Conservation (phyloP, 352 stramenopile species). For the Phytophthora cactorum region DNA sequence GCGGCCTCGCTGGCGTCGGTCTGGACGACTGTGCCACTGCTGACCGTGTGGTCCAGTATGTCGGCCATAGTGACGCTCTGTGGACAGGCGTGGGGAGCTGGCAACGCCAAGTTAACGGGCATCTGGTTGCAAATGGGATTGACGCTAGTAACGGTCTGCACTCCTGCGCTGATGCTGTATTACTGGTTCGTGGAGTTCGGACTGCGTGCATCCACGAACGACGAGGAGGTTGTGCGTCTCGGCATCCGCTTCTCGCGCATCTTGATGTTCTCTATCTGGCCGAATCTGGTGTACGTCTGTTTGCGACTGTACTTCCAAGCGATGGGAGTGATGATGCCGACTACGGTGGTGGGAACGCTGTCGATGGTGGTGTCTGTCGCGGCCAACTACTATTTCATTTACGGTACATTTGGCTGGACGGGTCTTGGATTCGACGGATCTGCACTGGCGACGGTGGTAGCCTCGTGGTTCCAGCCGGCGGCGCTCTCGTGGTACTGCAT, state of each 20-base stretch:
- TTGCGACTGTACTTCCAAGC: conserved; percentile 39
- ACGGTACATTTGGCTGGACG: conserved; percentile 27
- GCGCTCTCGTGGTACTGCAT: conserved; percentile 37
- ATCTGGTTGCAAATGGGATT: conserved; percentile 79
- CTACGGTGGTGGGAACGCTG: conserved; percentile 31
- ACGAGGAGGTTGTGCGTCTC: conserved; percentile 28
- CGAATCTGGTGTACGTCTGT: conserved; percentile 35
- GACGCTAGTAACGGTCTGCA: conserved; percentile 28
- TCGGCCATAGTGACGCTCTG: conserved; percentile 80
- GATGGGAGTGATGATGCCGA: conserved; percentile 39
- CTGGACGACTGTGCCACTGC: conserved; percentile 72
- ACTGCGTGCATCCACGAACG: conserved; percentile 27
- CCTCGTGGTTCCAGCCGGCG: conserved; percentile 31
- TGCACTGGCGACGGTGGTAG: conserved; percentile 25
- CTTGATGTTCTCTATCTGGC: conserved; percentile 40
- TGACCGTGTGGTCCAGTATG: conserved; percentile 66
- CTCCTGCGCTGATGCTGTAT: conserved; percentile 32
- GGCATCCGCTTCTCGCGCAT: conserved; percentile 33
- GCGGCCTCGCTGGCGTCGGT: conserved; percentile 72
- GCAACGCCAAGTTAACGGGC: conserved; percentile 63
- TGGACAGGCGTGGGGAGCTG: conserved; percentile 69
- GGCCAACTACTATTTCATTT: conserved; percentile 38
- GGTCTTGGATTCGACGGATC: conserved; percentile 34
- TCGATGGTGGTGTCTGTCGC: conserved; percentile 31
- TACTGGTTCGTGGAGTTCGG: conserved; percentile 39